Evolutionary conservation across 768 basidiomycete species (phyloP), one percentile per base, ranked within the genome.

Genomic region (Mycena pura): DNA sequence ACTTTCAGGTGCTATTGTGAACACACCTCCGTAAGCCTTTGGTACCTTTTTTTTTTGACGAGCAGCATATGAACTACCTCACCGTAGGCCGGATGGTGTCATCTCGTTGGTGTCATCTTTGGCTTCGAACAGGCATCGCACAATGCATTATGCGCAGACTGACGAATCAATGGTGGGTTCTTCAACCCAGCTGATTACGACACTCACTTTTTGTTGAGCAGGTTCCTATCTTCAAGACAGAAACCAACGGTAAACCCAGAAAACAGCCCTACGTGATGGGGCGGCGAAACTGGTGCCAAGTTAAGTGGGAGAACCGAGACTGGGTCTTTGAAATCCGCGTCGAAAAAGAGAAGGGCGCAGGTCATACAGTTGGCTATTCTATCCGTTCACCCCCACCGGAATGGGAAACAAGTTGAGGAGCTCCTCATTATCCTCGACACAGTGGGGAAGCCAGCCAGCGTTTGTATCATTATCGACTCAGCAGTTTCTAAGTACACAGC

Each of bases 241-340:
- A 96, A 39, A 85, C 95, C 1, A 86, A 93, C 64, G 96, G 94
- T 0, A 78, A 82, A 28, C 60, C 80, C n/a, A 84, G 90, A 34
- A 93, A 92, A 72, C 86, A 88, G 55, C 91, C 87, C 68, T 88
- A 83, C 68, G 88, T 97, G 57, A 95, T 95, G 88, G 93, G 92
- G 2, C 79, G 86, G 55, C 84, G 96, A 34, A 98, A 98, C 73
- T 99, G 93, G 88, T 91, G 91, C 69, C 81, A 82, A 34, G 86
- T 92, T 8, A 75, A 81, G 29, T 88, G 72, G 14, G 50, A 68
- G 2, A 82, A 83, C 6, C 88, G 89, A 0, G 89, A 91, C 6
- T 68, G 98, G 65, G 75, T 84, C 8, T 98, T 92, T 63, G 91
- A 94, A 66, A 86, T 98, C 68, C 85, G 91, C 1, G 87, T 98